phyloP scores from a whole-genome alignment of 179 eudicot genomes.

The Corrigiola litoralis region DNA sequence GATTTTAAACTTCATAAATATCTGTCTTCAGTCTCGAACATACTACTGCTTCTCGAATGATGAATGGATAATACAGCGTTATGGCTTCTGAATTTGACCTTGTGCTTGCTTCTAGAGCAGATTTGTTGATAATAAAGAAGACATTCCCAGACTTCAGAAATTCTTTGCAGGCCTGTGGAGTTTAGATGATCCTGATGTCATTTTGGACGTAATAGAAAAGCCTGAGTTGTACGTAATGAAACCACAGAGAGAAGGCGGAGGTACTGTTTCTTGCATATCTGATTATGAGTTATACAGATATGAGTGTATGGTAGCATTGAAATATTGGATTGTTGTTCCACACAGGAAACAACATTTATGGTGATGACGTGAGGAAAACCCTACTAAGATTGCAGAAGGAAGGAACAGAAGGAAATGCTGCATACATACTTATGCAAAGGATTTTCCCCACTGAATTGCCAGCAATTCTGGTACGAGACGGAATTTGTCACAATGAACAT shows the following conservation, averaged over 20 bases:
- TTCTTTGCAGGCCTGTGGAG: constrained; percentile 99
- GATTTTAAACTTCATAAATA: neutral
- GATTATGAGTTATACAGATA: neutral
- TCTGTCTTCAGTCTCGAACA: neutral
- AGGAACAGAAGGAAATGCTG: constrained; percentile 68
- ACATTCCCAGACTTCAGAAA: constrained; percentile 64
- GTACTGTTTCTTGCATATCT: constrained; percentile 29
- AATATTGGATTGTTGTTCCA: constrained; percentile 4
- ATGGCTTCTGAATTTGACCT: neutral
- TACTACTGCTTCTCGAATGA: neutral
- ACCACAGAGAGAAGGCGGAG: constrained; percentile 99
- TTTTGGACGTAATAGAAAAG: constrained; percentile 71
- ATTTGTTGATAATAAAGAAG: constrained; percentile 82
- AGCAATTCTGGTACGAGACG: constrained; percentile 66
- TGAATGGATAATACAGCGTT: neutral
- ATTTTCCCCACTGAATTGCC: constrained; percentile 71
- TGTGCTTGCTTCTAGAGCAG: constrained; percentile 38
- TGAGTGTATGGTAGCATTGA: neutral
- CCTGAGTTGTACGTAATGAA: constrained; percentile 91
- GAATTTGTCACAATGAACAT: constrained; percentile 60
- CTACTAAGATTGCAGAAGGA: constrained; percentile 59
- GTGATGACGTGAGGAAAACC: constrained; percentile 64
- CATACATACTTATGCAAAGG: constrained; percentile 97
- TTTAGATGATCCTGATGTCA: constrained; percentile 61
- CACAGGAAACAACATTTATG: constrained; percentile 87